These are phyloP conservation scores for Carallia pectinifolia DNA, from an alignment of 345 rosid genomes.

Conservation along the genomic window DNA sequence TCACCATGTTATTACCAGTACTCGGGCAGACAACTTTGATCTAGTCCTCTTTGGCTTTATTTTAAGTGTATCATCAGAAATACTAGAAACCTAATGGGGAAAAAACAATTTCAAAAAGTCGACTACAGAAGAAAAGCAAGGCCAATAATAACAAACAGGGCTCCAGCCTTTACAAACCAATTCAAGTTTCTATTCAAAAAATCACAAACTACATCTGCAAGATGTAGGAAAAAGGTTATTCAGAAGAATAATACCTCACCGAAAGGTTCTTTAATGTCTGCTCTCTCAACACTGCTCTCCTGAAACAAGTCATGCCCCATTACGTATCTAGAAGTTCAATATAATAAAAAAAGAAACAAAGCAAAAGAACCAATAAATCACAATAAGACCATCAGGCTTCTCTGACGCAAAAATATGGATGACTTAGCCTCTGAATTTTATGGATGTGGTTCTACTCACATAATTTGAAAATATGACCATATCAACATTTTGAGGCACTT, in stretches of 20 bases:
- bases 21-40: too few species aligned
- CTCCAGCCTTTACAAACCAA: too few species aligned
- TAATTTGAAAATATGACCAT: conserved; percentile 85
- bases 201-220: too few species aligned
- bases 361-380: background rate
- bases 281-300: conserved; percentile 94
- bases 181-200: too few species aligned
- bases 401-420: background rate
- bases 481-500: conserved; percentile 67
- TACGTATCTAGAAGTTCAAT: conserved; percentile 12
- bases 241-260: conserved; percentile 58
- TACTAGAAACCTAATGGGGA: too few species aligned
- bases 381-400: background rate
- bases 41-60: too few species aligned
- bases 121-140: too few species aligned
- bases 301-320: conserved; percentile 37
- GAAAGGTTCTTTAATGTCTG: conserved; percentile 83
- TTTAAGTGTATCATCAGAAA: too few species aligned
- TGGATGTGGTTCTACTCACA: conserved; percentile 49
- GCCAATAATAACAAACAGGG: too few species aligned
- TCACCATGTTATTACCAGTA: too few species aligned
- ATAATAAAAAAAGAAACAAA: too few species aligned
- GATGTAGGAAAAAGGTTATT: background rate
- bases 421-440: conserved; percentile 3
- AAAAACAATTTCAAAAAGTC: too few species aligned